Conservation (phyloP, 2,329 filamentous ascomycete species). For the Scytalidium lignicola region DNA sequence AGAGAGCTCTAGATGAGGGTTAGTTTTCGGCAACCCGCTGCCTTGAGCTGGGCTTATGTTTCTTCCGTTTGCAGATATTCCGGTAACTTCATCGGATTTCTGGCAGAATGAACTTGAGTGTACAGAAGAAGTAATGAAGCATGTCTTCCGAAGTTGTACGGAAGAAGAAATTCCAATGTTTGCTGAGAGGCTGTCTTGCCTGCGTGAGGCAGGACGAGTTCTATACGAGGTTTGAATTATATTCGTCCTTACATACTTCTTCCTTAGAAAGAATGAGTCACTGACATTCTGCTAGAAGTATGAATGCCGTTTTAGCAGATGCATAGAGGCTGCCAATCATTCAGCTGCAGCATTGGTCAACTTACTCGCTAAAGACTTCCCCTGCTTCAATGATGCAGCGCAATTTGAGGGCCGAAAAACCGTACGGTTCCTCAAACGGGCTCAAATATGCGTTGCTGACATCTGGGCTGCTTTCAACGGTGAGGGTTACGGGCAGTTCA, state of each 20-base stretch:
- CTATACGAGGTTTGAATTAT: constrained; percentile 61
- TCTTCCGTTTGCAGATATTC: constrained; percentile 54
- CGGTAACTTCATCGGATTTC: constrained; percentile 82
- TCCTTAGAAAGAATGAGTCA: too few species aligned
- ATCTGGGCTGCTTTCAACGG: constrained; percentile 95
- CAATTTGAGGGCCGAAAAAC: constrained; percentile 64
- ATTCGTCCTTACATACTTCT: too few species aligned
- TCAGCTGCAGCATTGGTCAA: constrained; percentile 87
- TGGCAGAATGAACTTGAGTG: constrained; percentile 77
- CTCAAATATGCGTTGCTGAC: constrained; percentile 94
- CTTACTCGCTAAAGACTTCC: constrained; percentile 73
- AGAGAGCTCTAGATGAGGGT: constrained; percentile 86
- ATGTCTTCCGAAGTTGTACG: constrained; percentile 83
- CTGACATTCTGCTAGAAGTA: constrained; percentile 54
- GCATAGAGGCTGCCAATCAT: constrained; percentile 67
- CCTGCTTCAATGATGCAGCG: constrained; percentile 80
- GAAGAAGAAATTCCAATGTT: constrained; percentile 84
- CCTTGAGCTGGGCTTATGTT: constrained; percentile 11
- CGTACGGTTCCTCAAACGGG: constrained; percentile 84
- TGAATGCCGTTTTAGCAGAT: constrained; percentile 65
- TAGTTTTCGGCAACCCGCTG: constrained; percentile 16
- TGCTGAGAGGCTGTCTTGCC: constrained; percentile 67
- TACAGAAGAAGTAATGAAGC: constrained; percentile 64
- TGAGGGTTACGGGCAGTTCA: constrained; percentile 70
- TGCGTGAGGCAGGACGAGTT: constrained; percentile 77